Base-by-base conservation (phyloP, 192 early-diverging fungal species). In the Coemansia sp. region DNA sequence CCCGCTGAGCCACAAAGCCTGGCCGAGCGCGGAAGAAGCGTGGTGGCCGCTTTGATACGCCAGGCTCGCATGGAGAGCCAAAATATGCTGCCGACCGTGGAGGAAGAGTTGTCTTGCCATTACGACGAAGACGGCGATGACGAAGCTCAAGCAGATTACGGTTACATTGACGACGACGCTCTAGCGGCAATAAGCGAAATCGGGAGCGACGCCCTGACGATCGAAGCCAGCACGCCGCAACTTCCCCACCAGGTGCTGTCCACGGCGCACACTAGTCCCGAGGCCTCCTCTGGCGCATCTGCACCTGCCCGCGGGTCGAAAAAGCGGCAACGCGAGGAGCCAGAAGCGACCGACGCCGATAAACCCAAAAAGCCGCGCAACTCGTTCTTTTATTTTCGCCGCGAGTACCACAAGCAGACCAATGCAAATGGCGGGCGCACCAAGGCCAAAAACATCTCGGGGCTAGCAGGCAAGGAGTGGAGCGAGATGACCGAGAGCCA, bases 401-500 rank as follows among this genome's bases (percentile, higher is more conserved):
- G 62, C 56, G 45, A 58, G 45, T 71, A 47, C 29, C 66, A 68
- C 47, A 51, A 61, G 25, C 35, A 19, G 22, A 51, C 40, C 22
- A 68, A 61, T 24, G 59, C 66, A 3, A 51, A 49, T 15, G 66
- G 66, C 22, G 46, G 20, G 12, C 57, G 66, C n/a, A 40, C 22
- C 27, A 57, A 64, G 41, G 69, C 69, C 40, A 71, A 71, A 42
- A 60, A 39, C 38, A 65, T 71, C n/a, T 71, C 69, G 9, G 62
- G 37, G 19, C 19, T 45, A 17, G 69, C 69, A 14, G 62, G 51
- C 6, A 37, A 80, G 57, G 73, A 80, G 60, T 93, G 91, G 91
- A 73, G 80, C 24, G 79, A 77, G 11, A 85, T 93, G 85, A 62
- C 85, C 5, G 72, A 65, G 2, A 74, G 77, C 24, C 73, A 88